phyloP scores from a whole-genome alignment of 1,139 yeast genomes.

The Kodamaea plutei region DNA sequence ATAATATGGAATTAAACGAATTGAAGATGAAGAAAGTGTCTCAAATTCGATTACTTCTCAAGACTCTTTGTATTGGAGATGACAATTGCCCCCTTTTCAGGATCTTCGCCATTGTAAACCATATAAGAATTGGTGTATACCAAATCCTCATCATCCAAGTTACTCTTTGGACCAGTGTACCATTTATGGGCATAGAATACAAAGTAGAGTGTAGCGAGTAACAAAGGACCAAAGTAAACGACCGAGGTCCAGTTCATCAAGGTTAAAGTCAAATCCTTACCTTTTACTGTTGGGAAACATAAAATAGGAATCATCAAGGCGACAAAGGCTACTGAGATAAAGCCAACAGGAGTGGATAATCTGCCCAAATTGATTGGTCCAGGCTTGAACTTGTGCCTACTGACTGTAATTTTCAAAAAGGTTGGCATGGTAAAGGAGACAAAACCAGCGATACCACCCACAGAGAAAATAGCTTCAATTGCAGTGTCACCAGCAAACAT shows the following conservation, averaged over 20 bases:
- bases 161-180: slow-evolving; percentile 67
- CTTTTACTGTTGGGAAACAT: slow-evolving; percentile 58
- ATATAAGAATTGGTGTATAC: slow-evolving; percentile 6
- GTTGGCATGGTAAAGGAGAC: slow-evolving; percentile 68
- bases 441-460: slow-evolving; percentile 72
- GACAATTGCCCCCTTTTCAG: too few species aligned
- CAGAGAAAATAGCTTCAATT: slow-evolving; percentile 71
- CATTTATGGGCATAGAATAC: slow-evolving; percentile 55
- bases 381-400: slow-evolving; percentile 49
- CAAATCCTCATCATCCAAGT: slow-evolving; percentile 38
- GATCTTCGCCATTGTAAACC: too few species aligned
- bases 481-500: slow-evolving; percentile 70
- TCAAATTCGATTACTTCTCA: too few species aligned
- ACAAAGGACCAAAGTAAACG: slow-evolving; percentile 63
- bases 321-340: slow-evolving; percentile 43
- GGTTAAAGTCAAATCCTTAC: slow-evolving; percentile 42
- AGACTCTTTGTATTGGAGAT: too few species aligned
- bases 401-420: slow-evolving; percentile 53
- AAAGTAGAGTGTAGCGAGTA: slow-evolving; percentile 51
- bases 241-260: slow-evolving; percentile 70
- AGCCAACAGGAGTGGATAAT: slow-evolving; percentile 47
- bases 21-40: too few species aligned
- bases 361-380: slow-evolving; percentile 73
- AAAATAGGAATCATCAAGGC: slow-evolving; percentile 61
- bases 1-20: too few species aligned